These are phyloP conservation scores for Tricholoma terreum DNA, from an alignment of 768 basidiomycete genomes.

Conservation along the genomic window DNA sequence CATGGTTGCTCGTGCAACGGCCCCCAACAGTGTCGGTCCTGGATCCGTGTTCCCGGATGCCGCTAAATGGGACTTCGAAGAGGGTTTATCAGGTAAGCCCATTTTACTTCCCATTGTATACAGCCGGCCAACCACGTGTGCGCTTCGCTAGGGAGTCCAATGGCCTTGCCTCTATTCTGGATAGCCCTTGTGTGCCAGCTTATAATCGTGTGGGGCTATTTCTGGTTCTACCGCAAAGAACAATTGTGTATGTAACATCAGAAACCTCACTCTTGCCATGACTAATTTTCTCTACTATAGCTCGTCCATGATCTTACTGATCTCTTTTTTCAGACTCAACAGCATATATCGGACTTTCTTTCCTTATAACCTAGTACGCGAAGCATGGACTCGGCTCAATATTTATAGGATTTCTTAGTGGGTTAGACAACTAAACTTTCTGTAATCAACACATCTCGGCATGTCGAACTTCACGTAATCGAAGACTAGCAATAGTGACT, in stretches of 20 bases:
- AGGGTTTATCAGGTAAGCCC: slow-evolving; percentile 55
- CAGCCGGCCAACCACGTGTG: background rate
- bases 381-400: background rate
- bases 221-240: slow-evolving; percentile 97
- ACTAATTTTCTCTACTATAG: slow-evolving; percentile 3
- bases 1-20: slow-evolving; percentile 89
- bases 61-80: slow-evolving; percentile 83
- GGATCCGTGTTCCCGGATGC: slow-evolving; percentile 89
- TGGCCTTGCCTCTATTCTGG: slow-evolving; percentile 88
- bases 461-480: too few species aligned
- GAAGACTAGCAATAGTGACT: too few species aligned
- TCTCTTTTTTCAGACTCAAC: too few species aligned
- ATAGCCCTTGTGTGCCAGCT: slow-evolving; percentile 76
- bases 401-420: background rate
- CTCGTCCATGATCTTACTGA: background rate
- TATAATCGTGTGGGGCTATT: slow-evolving; percentile 86
- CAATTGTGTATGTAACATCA: slow-evolving; percentile 64
- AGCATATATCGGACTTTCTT: background rate
- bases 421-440: background rate
- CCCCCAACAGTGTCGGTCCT: slow-evolving; percentile 87
- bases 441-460: too few species aligned
- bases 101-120: background rate
- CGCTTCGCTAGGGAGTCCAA: slow-evolving; percentile 57
- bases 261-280: background rate
- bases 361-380: background rate